Conservation (phyloP, 2,329 filamentous ascomycete genomes). For the Colletotrichum eremochloae region DNA sequence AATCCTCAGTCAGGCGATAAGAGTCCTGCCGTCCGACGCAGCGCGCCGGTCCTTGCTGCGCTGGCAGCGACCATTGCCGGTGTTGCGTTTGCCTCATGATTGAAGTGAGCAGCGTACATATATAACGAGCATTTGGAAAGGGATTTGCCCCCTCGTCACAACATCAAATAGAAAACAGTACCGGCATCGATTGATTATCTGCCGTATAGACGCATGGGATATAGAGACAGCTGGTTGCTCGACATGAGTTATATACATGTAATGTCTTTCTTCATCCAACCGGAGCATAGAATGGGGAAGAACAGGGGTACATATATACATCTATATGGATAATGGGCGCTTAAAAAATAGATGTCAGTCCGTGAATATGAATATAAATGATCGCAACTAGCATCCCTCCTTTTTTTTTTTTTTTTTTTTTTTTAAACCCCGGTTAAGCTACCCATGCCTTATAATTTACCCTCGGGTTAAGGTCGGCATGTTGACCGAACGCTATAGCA, state of each 20-base stretch:
- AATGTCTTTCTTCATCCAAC: background rate
- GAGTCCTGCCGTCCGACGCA: slow-evolving; percentile 18
- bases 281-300: slow-evolving; percentile 13
- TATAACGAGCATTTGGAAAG: background rate
- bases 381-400: background rate
- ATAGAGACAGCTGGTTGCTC: background rate
- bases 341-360: too few species aligned
- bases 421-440: background rate
- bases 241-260: background rate
- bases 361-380: background rate
- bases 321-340: background rate
- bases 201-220: slow-evolving; percentile 23
- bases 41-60: slow-evolving; percentile 24
- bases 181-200: background rate
- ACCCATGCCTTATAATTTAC: too few species aligned
- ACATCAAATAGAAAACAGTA: background rate
- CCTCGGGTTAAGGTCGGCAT: slow-evolving; percentile 19
- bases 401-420: too few species aligned
- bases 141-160: background rate
- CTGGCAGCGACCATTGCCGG: slow-evolving; percentile 11
- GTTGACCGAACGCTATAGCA: background rate
- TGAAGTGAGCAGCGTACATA: background rate
- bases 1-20: slow-evolving; percentile 47
- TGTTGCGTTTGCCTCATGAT: slow-evolving; percentile 11
- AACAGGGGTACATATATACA: background rate